Conservation (phyloP, 495 filamentous ascomycete species). For the Penicillium alfredii region DNA sequence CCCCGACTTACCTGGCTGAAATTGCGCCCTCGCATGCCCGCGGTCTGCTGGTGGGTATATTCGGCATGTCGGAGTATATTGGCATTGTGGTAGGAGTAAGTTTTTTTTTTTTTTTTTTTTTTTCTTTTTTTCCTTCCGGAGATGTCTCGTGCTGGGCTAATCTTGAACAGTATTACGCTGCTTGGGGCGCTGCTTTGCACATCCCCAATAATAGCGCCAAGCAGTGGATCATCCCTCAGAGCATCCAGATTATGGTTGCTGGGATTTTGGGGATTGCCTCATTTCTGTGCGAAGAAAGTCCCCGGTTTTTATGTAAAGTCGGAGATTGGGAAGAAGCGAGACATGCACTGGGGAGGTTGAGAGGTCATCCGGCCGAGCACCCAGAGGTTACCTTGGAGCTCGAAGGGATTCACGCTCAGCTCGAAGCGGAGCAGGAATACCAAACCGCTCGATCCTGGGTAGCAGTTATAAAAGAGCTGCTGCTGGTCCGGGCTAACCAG, state of each 20-base stretch:
- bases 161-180: constrained; percentile 17
- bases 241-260: constrained; percentile 55
- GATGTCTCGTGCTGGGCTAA: constrained; percentile 5
- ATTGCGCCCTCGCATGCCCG: constrained; percentile 48
- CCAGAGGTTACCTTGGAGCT: constrained; percentile 47
- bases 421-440: constrained; percentile 45
- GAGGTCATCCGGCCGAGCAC: constrained; percentile 44
- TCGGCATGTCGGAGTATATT: constrained; percentile 56
- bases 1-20: constrained; percentile 53
- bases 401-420: constrained; percentile 39
- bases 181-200: constrained; percentile 50
- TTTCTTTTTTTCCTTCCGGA: too few species aligned
- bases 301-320: constrained; percentile 50
- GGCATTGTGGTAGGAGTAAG: constrained; percentile 49
- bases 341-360: constrained; percentile 39
- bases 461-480: constrained; percentile 45
- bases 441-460: constrained; percentile 38
- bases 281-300: constrained; percentile 51
- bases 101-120: too few species aligned
- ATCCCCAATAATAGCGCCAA: constrained; percentile 37
- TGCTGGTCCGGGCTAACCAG: constrained; percentile 44
- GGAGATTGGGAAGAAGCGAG: constrained; percentile 32
- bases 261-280: constrained; percentile 47
- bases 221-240: constrained; percentile 52
- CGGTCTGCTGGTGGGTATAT: constrained; percentile 51